These are phyloP conservation scores for Globisporangium emineosum DNA, from an alignment of 352 stramenopile species.

Conservation along the genomic window DNA sequence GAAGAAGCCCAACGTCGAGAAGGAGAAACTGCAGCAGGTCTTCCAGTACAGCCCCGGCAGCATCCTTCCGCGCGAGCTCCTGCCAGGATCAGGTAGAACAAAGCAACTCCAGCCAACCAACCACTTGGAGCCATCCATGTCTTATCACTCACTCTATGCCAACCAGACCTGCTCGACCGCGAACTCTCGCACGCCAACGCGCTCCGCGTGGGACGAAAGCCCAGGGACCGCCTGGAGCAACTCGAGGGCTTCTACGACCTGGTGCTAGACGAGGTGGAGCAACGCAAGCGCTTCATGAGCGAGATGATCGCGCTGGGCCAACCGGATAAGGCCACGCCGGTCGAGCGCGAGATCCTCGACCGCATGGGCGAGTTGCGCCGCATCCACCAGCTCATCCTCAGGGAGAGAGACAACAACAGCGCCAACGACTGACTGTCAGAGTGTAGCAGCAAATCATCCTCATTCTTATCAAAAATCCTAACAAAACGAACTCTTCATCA, in stretches of 20 bases:
- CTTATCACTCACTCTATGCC: background rate
- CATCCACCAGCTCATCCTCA: conserved; percentile 61
- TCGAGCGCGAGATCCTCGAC: conserved; percentile 67
- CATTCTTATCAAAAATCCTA: background rate
- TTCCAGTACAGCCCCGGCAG: conserved; percentile 67
- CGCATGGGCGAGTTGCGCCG: conserved; percentile 58
- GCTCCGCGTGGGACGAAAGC: conserved; percentile 30
- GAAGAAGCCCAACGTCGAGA: conserved; percentile 63
- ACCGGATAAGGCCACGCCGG: conserved; percentile 31
- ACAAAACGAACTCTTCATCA: background rate
- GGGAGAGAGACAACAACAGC: conserved; percentile 32
- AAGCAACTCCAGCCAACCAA: background rate
- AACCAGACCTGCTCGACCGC: conserved; percentile 51
- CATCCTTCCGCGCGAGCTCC: conserved; percentile 66
- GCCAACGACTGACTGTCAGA: background rate
- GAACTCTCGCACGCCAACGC: conserved; percentile 58
- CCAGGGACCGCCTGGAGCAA: conserved; percentile 43
- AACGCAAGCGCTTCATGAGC: conserved; percentile 55
- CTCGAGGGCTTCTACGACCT: conserved; percentile 64
- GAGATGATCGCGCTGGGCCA: conserved; percentile 62
- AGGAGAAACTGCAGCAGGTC: conserved; percentile 79
- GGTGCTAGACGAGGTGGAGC: conserved; percentile 60
- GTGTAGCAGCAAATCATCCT: background rate
- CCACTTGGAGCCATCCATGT: background rate
- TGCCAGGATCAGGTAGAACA: conserved; percentile 58